Evolutionary conservation across 805 yeast genomes (phyloP).

Genomic region (Teunomyces stri): DNA sequence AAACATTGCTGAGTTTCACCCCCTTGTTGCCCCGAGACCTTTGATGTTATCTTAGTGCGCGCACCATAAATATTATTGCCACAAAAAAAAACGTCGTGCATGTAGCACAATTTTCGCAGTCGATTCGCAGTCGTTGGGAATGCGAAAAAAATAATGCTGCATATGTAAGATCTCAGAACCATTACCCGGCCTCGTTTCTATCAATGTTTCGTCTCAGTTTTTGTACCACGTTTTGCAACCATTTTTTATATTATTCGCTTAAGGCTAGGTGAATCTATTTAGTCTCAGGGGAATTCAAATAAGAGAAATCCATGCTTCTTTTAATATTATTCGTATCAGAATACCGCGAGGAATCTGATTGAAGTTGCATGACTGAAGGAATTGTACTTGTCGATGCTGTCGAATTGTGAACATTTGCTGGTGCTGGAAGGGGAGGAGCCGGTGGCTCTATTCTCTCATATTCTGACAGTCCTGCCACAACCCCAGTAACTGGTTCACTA

Average conservation of each 20-base stretch:
- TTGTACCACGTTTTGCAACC: conserved; percentile 3
- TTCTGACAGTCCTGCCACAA: neutral
- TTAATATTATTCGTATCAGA: neutral
- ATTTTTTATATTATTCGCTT: conserved; percentile 1
- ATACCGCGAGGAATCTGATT: neutral
- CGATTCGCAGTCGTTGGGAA: conserved; percentile 3
- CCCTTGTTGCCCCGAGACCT: neutral
- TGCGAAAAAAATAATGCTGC: neutral
- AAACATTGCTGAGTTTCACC: too few species aligned
- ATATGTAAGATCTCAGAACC: neutral
- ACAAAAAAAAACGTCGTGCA: neutral
- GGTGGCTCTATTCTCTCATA: neutral
- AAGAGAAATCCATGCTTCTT: conserved; percentile 5
- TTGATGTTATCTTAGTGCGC: conserved; percentile 1
- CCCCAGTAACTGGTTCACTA: neutral
- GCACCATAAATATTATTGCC: conserved; percentile 1
- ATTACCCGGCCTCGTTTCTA: conserved; percentile 1
- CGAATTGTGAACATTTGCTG: neutral
- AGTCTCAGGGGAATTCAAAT: conserved; percentile 4
- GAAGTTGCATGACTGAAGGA: neutral
- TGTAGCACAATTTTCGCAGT: conserved; percentile 4
- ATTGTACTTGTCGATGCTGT: neutral
- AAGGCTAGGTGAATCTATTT: neutral
- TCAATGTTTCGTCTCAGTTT: neutral
- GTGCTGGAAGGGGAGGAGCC: neutral